Evolutionary conservation across 345 rosid species (phyloP).

Genomic region (Pistacia integerrima): DNA sequence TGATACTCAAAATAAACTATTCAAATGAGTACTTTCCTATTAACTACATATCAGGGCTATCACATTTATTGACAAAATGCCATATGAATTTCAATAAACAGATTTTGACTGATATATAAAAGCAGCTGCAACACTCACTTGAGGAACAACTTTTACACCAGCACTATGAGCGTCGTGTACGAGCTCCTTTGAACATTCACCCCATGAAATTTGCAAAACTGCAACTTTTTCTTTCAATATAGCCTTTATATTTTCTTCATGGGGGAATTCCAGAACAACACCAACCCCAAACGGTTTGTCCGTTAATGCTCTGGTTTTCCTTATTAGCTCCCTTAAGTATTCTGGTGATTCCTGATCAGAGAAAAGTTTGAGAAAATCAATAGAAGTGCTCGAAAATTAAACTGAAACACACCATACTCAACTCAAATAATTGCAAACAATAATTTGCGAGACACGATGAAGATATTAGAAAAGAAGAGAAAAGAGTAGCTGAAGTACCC

Average conservation of each 20-base stretch:
- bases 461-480: not conserved
- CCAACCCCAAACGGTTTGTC: slow-evolving; percentile 83
- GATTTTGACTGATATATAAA: no score
- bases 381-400: not conserved
- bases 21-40: not conserved
- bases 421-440: not conserved
- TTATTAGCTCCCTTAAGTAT: slow-evolving; percentile 59
- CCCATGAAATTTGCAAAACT: slow-evolving; percentile 86
- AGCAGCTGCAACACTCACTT: slow-evolving; percentile 44
- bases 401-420: not conserved
- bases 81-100: not conserved
- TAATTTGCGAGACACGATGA: no score
- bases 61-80: not conserved
- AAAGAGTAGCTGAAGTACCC: slow-evolving; percentile 41
- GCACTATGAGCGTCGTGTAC: slow-evolving; percentile 59
- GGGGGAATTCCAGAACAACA: slow-evolving; percentile 79
- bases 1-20: not conserved
- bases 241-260: slow-evolving; percentile 58
- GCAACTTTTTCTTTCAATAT: slow-evolving; percentile 76
- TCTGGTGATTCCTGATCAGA: slow-evolving; percentile 67
- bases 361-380: slow-evolving; percentile 1
- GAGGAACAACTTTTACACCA: slow-evolving; percentile 79
- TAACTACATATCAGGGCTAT: not conserved
- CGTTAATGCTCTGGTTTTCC: slow-evolving; percentile 66
- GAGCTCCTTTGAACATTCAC: slow-evolving; percentile 68